Conservation (phyloP, 2,329 filamentous ascomycete genomes). For the Neophaeococcomyces mojaviensis region DNA sequence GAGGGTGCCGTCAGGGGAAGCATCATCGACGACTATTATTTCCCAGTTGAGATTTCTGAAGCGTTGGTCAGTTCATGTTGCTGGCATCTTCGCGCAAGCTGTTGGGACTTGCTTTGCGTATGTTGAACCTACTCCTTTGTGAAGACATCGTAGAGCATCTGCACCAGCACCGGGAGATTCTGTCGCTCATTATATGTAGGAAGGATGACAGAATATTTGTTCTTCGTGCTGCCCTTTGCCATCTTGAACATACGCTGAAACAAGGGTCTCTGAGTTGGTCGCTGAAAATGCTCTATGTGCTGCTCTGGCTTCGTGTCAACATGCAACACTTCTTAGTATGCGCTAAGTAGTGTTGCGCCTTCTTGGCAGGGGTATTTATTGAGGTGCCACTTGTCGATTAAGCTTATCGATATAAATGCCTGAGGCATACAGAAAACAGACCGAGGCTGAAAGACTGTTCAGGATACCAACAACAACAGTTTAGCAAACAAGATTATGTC, state of each 20-base stretch:
- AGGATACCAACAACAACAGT: too few relatives aligned
- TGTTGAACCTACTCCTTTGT: conserved; percentile 65
- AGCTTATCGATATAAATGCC: too few relatives aligned
- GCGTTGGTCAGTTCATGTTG: neutral
- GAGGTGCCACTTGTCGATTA: too few relatives aligned
- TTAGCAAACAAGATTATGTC: too few relatives aligned
- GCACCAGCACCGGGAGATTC: conserved; percentile 92
- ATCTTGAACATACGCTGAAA: neutral
- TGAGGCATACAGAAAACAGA: too few relatives aligned
- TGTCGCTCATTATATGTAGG: conserved; percentile 98
- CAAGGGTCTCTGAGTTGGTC: neutral
- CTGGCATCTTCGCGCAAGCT: neutral
- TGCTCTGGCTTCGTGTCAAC: too few relatives aligned
- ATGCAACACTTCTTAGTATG: too few relatives aligned
- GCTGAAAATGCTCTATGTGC: neutral
- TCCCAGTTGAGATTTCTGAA: conserved; percentile 82
- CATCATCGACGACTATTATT: conserved; percentile 96
- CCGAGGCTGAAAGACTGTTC: too few relatives aligned
- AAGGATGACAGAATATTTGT: conserved; percentile 96
- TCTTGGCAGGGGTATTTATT: too few relatives aligned
- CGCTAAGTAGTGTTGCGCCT: too few relatives aligned
- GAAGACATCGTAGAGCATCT: conserved; percentile 89
- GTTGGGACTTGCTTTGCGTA: neutral
- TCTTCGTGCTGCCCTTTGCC: conserved; percentile 26
- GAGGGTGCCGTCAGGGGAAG: conserved; percentile 91